Conservation (phyloP, 148 eudicot species). For the Amaranthus hypochondriacus region DNA sequence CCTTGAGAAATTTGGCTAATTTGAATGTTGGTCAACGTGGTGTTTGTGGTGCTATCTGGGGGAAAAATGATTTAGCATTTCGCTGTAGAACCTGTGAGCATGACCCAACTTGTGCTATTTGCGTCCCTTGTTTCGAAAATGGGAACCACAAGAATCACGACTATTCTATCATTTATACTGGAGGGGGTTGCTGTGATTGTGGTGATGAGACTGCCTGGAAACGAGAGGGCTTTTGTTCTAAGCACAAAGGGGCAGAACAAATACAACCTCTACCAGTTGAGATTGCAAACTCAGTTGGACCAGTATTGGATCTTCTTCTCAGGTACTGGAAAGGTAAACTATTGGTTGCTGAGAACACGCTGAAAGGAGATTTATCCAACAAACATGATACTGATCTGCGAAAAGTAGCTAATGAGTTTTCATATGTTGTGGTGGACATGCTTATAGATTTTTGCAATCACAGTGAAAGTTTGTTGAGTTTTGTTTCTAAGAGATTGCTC, state of each 20-base stretch:
- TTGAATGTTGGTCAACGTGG: constrained; percentile 69
- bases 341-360: constrained; percentile 31
- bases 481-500: constrained; percentile 56
- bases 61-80: constrained; percentile 83
- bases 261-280: constrained; percentile 78
- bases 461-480: constrained; percentile 93
- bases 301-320: constrained; percentile 65
- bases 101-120: constrained; percentile 99
- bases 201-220: constrained; percentile 99
- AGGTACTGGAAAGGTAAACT: constrained; percentile 56
- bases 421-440: constrained; percentile 54
- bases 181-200: constrained; percentile 99
- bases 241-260: constrained; percentile 92
- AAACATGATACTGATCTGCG: constrained; percentile 30
- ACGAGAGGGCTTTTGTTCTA: constrained; percentile 91
- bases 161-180: constrained; percentile 85
- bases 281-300: constrained; percentile 60
- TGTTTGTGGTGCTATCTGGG: constrained; percentile 98
- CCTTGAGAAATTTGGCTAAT: constrained; percentile 44
- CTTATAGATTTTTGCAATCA: constrained; percentile 71
- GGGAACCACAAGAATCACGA: constrained; percentile 92
- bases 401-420: constrained; percentile 50
- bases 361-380: constrained; percentile 31
- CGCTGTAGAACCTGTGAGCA: constrained; percentile 96
- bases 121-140: constrained; percentile 93